Evolutionary conservation across 140 eudicot species (phyloP).

Genomic region (Bidens hawaiensis): DNA sequence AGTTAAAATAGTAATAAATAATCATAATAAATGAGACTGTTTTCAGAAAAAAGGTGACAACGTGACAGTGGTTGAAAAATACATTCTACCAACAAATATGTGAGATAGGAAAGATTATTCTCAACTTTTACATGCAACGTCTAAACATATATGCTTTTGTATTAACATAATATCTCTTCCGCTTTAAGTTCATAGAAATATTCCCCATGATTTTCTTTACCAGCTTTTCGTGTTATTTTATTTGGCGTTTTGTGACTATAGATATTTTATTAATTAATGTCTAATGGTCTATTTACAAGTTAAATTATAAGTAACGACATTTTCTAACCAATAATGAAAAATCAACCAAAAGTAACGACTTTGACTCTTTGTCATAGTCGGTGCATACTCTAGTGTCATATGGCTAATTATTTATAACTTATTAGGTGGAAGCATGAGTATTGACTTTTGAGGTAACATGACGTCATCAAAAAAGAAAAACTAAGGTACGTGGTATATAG

Average conservation of each 20-base stretch:
- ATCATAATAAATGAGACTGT: neutral
- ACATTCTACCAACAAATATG: constrained; percentile 18
- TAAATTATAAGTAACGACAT: neutral
- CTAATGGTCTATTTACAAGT: too few relatives aligned
- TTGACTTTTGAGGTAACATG: too few relatives aligned
- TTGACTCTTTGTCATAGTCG: too few relatives aligned
- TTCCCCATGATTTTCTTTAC: constrained; percentile 18
- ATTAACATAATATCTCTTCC: neutral
- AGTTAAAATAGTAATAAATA: neutral
- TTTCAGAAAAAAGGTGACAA: constrained; percentile 3
- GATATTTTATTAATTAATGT: neutral
- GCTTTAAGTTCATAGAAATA: constrained; percentile 14
- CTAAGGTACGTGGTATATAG: too few relatives aligned
- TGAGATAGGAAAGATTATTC: constrained; percentile 11
- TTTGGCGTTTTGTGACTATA: neutral
- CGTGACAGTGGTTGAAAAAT: constrained; percentile 5
- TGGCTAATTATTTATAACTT: too few relatives aligned
- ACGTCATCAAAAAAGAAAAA: too few relatives aligned
- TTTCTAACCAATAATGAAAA: neutral
- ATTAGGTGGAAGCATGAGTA: too few relatives aligned
- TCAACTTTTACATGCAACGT: constrained; percentile 12
- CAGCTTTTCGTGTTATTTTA: constrained; percentile 1
- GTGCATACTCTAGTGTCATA: too few relatives aligned
- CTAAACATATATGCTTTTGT: neutral
- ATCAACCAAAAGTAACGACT: too few relatives aligned